Percentiles rank a stretch among this genome's conserved stretches.
Evolutionary conservation across 768 basidiomycete species (phyloP).

Genomic region (Leccinum broughii): DNA sequence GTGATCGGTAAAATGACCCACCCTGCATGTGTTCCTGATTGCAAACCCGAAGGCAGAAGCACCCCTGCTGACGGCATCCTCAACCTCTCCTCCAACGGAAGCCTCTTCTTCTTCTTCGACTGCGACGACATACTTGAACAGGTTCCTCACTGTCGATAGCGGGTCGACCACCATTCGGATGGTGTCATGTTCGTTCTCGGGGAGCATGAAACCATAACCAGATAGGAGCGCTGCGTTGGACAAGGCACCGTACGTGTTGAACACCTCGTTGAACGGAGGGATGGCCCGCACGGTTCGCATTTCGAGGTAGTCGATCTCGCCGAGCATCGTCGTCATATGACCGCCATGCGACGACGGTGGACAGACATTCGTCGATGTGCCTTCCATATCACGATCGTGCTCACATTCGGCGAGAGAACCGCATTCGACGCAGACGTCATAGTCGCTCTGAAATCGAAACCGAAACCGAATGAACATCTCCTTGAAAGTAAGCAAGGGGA

Average conservation of each 20-base stretch:
- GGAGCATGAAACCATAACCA: constrained; percentile 75
- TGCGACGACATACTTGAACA: constrained; percentile 15
- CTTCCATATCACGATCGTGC: constrained; percentile 51
- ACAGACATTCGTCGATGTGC: constrained; percentile 4
- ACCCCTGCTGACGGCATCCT: constrained; percentile 20
- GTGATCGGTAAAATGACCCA: constrained; percentile 24
- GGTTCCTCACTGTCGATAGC: constrained; percentile 13
- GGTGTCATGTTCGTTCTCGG: constrained; percentile 69
- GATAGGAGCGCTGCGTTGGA: constrained; percentile 65
- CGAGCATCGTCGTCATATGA: constrained; percentile 8
- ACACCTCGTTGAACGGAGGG: constrained; percentile 54
- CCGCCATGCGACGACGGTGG: constrained; percentile 17
- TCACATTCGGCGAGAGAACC: constrained; percentile 66
- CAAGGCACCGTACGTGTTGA: constrained; percentile 76
- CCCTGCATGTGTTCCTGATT: constrained; percentile 31
- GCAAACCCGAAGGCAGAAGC: constrained; percentile 10
- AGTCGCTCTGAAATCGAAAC: constrained; percentile 55
- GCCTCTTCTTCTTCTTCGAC: constrained; percentile 6
- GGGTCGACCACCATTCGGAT: constrained; percentile 37
- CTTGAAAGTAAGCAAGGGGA: constrained; percentile 8
- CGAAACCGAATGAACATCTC: constrained; percentile 1
- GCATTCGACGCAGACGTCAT: constrained; percentile 70
- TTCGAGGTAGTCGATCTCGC: constrained; percentile 49
- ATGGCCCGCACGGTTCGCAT: constrained; percentile 66
- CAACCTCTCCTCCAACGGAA: constrained; percentile 2